phyloP scores from a whole-genome alignment of 805 yeast genomes.

The Starmera dryadoides region DNA sequence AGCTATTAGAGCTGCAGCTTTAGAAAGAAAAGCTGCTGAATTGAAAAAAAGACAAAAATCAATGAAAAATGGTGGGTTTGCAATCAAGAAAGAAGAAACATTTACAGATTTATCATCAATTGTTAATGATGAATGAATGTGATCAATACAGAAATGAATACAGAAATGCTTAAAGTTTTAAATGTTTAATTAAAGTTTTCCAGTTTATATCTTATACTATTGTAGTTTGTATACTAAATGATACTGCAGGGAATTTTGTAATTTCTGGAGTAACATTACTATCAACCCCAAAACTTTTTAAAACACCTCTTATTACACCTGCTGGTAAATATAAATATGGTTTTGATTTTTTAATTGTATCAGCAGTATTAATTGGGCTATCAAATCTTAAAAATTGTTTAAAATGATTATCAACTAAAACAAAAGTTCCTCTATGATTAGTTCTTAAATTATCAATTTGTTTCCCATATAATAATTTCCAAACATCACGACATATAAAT shows the following conservation, averaged over 20 bases:
- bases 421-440: slow-evolving; percentile 82
- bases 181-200: background rate
- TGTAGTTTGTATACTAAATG: slow-evolving; percentile 61
- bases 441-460: slow-evolving; percentile 91
- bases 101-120: slow-evolving; percentile 41
- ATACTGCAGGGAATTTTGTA: slow-evolving; percentile 54
- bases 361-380: slow-evolving; percentile 34
- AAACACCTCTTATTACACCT: slow-evolving; percentile 68
- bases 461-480: slow-evolving; percentile 74
- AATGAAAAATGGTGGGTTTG: slow-evolving; percentile 23
- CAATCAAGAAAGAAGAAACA: slow-evolving; percentile 37
- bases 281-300: slow-evolving; percentile 62
- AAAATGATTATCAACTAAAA: slow-evolving; percentile 64
- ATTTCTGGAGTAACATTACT: slow-evolving; percentile 61
- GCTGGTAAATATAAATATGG: slow-evolving; percentile 63
- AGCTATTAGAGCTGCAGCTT: slow-evolving; percentile 64
- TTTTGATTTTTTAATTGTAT: slow-evolving; percentile 36
- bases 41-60: slow-evolving; percentile 38
- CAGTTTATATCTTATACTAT: background rate
- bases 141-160: slow-evolving; percentile 3
- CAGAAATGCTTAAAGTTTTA: background rate
- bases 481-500: slow-evolving; percentile 85
- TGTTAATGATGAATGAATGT: slow-evolving; percentile 10
- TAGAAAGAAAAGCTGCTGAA: slow-evolving; percentile 60
- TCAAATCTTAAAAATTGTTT: slow-evolving; percentile 45